Base-by-base conservation (phyloP, 805 yeast genomes). In the Ogataea chonburiensis region DNA sequence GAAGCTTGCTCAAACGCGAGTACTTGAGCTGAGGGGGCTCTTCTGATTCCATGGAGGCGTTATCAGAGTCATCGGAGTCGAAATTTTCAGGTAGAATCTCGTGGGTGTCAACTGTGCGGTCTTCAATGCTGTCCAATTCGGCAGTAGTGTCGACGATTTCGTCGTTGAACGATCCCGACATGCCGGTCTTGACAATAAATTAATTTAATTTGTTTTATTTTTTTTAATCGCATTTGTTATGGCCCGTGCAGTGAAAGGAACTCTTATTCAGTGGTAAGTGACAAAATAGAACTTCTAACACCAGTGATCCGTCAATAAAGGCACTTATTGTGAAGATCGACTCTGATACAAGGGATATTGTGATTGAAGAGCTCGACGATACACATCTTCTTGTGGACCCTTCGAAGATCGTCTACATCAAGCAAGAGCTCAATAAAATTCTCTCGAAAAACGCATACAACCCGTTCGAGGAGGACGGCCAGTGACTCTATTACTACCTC, bases 321-420 rank as follows among this genome's bases (percentile, higher is more conserved):
- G 96, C 98, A 0, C 67, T 91, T 31, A 86, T 91, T 2, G 63
- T 91, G 15, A 83, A 80, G 56, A 83, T 91, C 27, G 98, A 93
- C 59, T 66, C 86, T 0, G 75, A 77, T 17, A 64, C 71, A 23
- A 82, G 86, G 40, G 95, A 88, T 48, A 81, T 93, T 2, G 57
- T 61, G 12, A 61, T 58, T n/a, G 79, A 82, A 60, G 98, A 93
- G 50, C 70, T 91, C 26, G 98, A 93, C 56, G 97, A 89, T 29
- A 86, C 93, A 1, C 98, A 93, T 60, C 61, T 91, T 13, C 67
- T 93, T 43, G 82, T 91, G 18, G 91, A 86, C 48, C 82, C 81
- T 20, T 73, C 76, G 24, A 84, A 81, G 61, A 85, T 91, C 2
- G 81, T 77, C 16, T 79, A 68, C 53, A 80, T 91, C 31, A 91